A percentile compares a stretch with the other conserved stretches of the same genome.
Conservation (phyloP, 176 grass and related monocot species). For the Pontederia paniculata region DNA sequence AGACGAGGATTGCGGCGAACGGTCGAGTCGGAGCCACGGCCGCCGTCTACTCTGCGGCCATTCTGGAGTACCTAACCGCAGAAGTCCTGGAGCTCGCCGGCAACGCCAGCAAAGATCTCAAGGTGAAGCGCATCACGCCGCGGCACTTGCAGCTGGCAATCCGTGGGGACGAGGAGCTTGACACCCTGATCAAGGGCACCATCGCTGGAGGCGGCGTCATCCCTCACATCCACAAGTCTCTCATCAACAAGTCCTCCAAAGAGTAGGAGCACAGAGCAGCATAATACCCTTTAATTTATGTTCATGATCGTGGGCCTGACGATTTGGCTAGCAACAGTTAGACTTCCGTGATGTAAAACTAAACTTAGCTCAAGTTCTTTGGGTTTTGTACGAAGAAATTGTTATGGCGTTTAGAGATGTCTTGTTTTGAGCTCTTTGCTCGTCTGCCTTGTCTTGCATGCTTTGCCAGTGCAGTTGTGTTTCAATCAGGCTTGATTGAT, state of each 20-base stretch:
- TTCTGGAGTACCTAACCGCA: constrained; percentile 67
- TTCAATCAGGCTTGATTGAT: too few relatives aligned
- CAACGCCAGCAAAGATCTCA: constrained; percentile 74
- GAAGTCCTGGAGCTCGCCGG: constrained; percentile 62
- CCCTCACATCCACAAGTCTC: constrained; percentile 59
- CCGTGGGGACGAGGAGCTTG: constrained; percentile 58
- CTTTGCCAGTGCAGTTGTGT: too few relatives aligned
- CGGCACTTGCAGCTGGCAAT: constrained; percentile 70
- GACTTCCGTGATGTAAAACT: too few relatives aligned
- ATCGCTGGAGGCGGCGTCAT: constrained; percentile 69
- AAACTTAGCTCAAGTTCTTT: too few relatives aligned
- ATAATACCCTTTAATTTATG: too few relatives aligned
- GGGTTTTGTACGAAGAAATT: too few relatives aligned
- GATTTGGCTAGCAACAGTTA: too few relatives aligned
- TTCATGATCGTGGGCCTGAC: too few relatives aligned
- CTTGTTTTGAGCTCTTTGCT: too few relatives aligned
- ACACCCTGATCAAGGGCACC: constrained; percentile 68
- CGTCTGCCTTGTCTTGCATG: too few relatives aligned
- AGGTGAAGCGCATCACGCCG: constrained; percentile 68
- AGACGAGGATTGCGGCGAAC: constrained; percentile 42
- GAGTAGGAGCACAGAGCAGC: too few relatives aligned
- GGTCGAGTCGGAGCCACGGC: constrained; percentile 63
- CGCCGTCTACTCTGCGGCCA: constrained; percentile 53
- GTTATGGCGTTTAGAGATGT: too few relatives aligned
- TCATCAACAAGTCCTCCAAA: constrained; percentile 64